Percentiles rank a stretch among this genome's conserved stretches.
Evolutionary conservation across 441 rosid species (phyloP).

Genomic region (Biscutella laevigata): DNA sequence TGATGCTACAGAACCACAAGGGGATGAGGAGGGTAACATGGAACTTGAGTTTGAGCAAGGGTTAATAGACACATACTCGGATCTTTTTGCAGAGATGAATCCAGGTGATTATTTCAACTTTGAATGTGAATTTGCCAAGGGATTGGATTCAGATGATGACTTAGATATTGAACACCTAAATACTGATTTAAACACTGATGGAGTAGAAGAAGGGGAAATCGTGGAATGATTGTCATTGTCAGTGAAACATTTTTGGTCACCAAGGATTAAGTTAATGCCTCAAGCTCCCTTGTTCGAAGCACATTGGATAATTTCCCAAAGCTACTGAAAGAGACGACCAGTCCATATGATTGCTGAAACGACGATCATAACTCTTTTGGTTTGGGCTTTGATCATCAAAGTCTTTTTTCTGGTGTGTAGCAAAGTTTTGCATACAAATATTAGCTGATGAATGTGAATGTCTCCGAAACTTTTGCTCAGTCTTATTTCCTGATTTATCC

Average conservation of each 20-base stretch:
- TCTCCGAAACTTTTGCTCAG: background rate
- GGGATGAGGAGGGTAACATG: constrained; percentile 24
- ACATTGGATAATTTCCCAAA: background rate
- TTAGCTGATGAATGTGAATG: background rate
- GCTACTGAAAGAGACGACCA: background rate
- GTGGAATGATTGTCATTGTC: constrained; percentile 23
- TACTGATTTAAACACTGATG: constrained; percentile 28
- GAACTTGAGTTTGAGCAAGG: constrained; percentile 59
- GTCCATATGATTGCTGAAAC: background rate
- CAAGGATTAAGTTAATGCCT: background rate
- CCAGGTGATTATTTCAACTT: constrained; percentile 64
- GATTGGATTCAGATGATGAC: constrained; percentile 26
- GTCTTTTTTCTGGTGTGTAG: background rate
- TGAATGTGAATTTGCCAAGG: constrained; percentile 41
- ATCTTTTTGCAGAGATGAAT: constrained; percentile 50
- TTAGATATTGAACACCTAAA: constrained; percentile 18
- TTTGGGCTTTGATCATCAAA: background rate
- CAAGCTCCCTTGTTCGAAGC: background rate
- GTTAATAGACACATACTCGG: constrained; percentile 49
- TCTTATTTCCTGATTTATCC: background rate
- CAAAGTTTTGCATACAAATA: background rate
- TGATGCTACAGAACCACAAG: constrained; percentile 9
- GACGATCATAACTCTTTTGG: background rate
- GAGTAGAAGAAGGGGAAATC: constrained; percentile 83
- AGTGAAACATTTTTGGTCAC: background rate